A percentile compares a stretch with the other conserved stretches of the same genome.
These are phyloP conservation scores for Cladosporium sp. DNA, from an alignment of 2,329 filamentous ascomycete genomes.

Conservation along the genomic window DNA sequence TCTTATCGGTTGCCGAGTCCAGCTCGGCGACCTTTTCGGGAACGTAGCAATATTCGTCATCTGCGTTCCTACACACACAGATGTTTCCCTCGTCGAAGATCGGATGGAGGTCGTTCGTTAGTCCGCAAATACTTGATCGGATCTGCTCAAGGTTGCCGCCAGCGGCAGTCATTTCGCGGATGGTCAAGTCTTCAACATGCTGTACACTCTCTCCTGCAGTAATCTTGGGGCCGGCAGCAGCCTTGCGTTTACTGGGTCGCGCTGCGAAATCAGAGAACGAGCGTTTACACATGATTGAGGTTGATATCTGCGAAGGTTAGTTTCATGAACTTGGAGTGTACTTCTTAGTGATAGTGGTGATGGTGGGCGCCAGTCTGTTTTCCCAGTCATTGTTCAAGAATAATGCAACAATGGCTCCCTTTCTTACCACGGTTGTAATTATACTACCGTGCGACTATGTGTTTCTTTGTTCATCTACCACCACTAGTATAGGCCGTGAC, in stretches of 20 bases:
- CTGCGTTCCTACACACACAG: neutral
- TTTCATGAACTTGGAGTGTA: neutral
- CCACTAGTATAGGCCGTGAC: too few species aligned
- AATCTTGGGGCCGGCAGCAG: too few species aligned
- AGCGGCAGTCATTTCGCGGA: neutral
- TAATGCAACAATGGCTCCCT: neutral
- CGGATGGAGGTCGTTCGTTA: neutral
- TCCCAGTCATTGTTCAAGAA: neutral
- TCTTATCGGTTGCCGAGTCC: neutral
- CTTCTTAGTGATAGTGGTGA: neutral
- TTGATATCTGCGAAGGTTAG: neutral
- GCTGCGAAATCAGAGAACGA: neutral
- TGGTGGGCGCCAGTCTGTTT: neutral
- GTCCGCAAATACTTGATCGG: neutral
- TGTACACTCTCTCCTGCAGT: neutral
- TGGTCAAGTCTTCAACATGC: too few species aligned
- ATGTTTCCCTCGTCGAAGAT: neutral
- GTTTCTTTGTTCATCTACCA: too few species aligned
- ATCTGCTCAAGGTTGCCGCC: too few species aligned
- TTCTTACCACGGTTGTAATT: too few species aligned
- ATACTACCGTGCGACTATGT: too few species aligned
- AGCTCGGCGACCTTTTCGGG: too few species aligned
- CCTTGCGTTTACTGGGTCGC: neutral
- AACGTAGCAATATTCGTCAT: neutral
- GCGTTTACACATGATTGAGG: neutral